Percentiles rank a stretch among this genome's conserved stretches.
phyloP scores from a whole-genome alignment of 1,284 basidiomycete genomes.

The Fomitiporia mediterranea region DNA sequence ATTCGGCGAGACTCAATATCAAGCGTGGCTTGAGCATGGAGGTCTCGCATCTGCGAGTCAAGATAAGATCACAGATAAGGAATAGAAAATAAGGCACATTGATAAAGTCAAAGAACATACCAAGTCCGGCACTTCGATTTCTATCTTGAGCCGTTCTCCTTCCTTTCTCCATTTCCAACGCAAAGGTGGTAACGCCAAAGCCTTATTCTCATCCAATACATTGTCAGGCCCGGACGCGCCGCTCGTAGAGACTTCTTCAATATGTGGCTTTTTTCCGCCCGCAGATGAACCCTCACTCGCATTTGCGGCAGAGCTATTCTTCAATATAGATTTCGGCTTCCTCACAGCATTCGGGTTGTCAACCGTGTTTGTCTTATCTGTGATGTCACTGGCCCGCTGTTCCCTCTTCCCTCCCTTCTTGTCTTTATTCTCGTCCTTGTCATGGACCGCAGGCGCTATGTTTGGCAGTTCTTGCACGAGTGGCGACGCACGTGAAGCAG shows the following conservation, averaged over 20 bases:
- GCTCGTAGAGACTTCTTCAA: conserved; percentile 6
- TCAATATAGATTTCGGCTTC: conserved; percentile 43
- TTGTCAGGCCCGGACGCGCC: neutral
- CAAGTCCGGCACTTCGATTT: conserved; percentile 47
- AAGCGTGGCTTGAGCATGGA: conserved; percentile 44
- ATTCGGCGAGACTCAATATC: conserved; percentile 58
- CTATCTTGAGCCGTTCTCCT: conserved; percentile 38
- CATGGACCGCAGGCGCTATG: neutral
- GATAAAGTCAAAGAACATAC: conserved; percentile 33
- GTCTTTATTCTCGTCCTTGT: neutral
- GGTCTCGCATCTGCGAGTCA: conserved; percentile 39
- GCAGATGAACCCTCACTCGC: neutral
- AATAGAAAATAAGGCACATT: neutral
- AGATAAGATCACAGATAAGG: too few species aligned
- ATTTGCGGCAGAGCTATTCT: conserved; percentile 24
- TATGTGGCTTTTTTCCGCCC: conserved; percentile 11
- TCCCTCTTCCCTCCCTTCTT: neutral
- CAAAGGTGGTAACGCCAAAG: conserved; percentile 15
- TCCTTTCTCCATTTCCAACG: conserved; percentile 50
- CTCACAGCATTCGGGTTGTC: neutral
- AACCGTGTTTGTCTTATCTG: neutral
- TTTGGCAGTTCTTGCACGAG: conserved; percentile 23
- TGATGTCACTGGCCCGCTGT: neutral
- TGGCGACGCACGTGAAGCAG: conserved; percentile 1
- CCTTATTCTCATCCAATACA: neutral